Evolutionary conservation across 148 eudicot species (phyloP).

Genomic region (Diospyros kaki): DNA sequence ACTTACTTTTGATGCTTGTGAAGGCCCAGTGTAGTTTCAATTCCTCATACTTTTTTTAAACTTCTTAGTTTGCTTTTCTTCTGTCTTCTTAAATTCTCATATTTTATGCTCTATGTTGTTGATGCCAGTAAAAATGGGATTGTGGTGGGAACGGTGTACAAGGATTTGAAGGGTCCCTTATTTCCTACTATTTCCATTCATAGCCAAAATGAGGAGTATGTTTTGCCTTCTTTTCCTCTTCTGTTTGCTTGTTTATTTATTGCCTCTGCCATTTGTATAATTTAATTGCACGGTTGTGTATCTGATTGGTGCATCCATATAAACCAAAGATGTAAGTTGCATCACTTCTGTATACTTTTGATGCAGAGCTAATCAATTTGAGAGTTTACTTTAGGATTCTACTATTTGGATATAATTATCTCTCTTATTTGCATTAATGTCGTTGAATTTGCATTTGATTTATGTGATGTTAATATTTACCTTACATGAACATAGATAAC

Average conservation of each 20-base stretch:
- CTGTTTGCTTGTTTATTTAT: background rate
- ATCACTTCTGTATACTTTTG: background rate
- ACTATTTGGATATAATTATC: no score
- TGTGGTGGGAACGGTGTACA: conserved; percentile 55
- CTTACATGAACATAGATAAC: no score
- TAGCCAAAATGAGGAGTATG: conserved; percentile 97
- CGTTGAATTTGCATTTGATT: no score
- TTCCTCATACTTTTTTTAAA: background rate
- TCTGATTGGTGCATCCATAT: background rate
- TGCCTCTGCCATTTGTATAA: background rate
- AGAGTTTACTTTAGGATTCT: no score
- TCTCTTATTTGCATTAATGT: no score
- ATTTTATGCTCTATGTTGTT: background rate
- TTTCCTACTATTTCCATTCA: conserved; percentile 94
- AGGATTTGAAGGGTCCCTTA: conserved; percentile 76
- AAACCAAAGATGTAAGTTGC: background rate
- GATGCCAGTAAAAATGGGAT: conserved; percentile 76
- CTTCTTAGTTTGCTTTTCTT: background rate
- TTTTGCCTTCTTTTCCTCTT: conserved; percentile 12
- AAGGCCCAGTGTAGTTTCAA: conserved; percentile 7
- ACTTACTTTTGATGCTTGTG: conserved; percentile 13
- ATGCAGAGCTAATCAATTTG: background rate
- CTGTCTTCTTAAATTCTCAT: conserved; percentile 15
- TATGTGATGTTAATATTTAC: no score
- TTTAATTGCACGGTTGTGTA: background rate